Conservation (phyloP, 164 flowering plant species). For the Sedum album region DNA sequence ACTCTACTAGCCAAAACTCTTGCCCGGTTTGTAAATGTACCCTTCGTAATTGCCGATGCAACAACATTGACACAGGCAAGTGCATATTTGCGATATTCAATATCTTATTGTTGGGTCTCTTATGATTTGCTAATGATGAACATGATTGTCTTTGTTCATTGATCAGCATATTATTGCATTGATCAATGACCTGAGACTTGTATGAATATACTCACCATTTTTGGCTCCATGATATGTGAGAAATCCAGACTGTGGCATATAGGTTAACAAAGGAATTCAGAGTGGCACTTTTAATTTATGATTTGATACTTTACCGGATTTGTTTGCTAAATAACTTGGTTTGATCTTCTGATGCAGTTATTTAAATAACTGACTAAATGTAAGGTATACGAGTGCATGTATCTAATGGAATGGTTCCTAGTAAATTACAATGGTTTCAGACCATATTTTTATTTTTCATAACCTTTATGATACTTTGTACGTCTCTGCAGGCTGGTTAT, state of each 20-base stretch:
- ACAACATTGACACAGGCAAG: slow-evolving; percentile 94
- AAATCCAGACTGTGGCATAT: background rate
- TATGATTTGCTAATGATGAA: background rate
- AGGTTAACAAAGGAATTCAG: background rate
- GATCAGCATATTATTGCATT: background rate
- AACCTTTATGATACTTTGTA: background rate
- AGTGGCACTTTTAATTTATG: background rate
- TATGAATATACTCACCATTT: background rate
- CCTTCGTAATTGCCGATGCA: slow-evolving; percentile 98
- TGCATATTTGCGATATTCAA: background rate
- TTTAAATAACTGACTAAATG: background rate
- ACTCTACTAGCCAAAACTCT: slow-evolving; percentile 93
- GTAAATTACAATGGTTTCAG: background rate
- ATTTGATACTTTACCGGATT: background rate
- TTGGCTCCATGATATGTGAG: background rate
- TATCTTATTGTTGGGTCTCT: background rate
- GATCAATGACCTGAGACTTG: background rate
- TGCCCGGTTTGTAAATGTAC: slow-evolving; percentile 96
- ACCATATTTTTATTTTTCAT: background rate
- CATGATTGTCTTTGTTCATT: background rate
- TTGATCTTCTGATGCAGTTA: background rate
- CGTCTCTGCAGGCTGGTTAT: slow-evolving; percentile 85
- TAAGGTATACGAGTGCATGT: background rate
- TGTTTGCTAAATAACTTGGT: background rate
- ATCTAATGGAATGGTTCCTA: too few species aligned